phyloP scores from a whole-genome alignment of 371 early-diverging fungal genomes.

The Mucor velutinosus region DNA sequence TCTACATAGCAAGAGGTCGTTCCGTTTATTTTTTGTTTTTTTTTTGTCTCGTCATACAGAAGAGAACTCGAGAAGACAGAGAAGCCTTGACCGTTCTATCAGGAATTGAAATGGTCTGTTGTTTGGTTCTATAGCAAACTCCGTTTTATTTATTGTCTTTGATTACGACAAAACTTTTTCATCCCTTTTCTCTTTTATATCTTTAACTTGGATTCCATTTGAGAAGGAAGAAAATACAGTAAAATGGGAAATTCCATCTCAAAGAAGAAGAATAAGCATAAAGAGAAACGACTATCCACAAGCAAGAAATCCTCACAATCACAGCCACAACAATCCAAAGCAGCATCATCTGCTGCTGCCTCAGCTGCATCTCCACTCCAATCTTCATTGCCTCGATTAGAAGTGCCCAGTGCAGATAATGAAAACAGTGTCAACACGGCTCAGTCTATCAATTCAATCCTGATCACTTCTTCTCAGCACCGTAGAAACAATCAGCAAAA shows the following conservation, averaged over 20 bases:
- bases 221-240: neutral
- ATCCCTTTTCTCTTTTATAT: neutral
- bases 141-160: neutral
- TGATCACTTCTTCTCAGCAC: constrained; percentile 32
- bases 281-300: neutral
- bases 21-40: neutral
- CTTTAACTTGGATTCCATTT: neutral
- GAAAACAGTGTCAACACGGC: constrained; percentile 50
- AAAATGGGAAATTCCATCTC: constrained; percentile 3
- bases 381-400: neutral
- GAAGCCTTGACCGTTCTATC: neutral
- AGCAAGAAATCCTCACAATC: neutral
- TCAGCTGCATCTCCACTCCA: neutral
- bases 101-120: constrained; percentile 4
- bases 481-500: constrained; percentile 11
- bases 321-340: neutral
- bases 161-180: neutral
- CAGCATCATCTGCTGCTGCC: neutral
- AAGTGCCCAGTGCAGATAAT: constrained; percentile 29
- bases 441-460: constrained; percentile 49
- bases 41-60: neutral
- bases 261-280: constrained; percentile 1
- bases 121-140: neutral
- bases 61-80: neutral
- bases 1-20: neutral